These are phyloP conservation scores for Cutaneotrichosporon daszewskae DNA, from an alignment of 1,284 basidiomycete genomes.

Conservation along the genomic window DNA sequence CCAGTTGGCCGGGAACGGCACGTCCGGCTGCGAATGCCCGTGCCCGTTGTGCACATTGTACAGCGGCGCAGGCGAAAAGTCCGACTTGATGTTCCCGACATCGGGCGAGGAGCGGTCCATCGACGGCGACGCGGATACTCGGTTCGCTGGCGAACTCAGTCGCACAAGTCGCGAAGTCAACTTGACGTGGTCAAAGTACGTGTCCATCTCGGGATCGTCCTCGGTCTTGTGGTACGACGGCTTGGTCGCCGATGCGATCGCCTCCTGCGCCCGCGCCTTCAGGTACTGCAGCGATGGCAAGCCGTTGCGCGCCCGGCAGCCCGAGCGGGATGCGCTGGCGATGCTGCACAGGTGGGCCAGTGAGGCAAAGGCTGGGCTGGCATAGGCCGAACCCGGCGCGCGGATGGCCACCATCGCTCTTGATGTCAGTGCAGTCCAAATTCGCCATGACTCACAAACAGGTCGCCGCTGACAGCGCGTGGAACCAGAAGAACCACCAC, in stretches of 20 bases:
- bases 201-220: conserved; percentile 1
- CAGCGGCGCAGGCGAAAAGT: neutral
- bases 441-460: conserved; percentile 32
- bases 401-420: conserved; percentile 39
- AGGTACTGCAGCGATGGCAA: conserved; percentile 38
- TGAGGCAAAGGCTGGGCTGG: conserved; percentile 37
- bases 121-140: neutral
- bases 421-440: neutral
- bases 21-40: too few species aligned
- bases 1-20: too few species aligned
- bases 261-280: conserved; percentile 33
- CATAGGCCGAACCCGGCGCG: conserved; percentile 42
- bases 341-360: conserved; percentile 44
- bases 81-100: neutral
- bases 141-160: conserved; percentile 1
- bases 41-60: too few species aligned
- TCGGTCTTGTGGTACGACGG: neutral
- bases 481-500: conserved; percentile 48
- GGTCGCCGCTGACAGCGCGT: conserved; percentile 42
- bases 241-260: conserved; percentile 13
- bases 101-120: neutral
- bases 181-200: conserved; percentile 4
- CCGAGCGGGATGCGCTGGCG: conserved; percentile 34
- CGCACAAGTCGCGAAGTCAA: conserved; percentile 1
- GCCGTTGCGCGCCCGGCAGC: conserved; percentile 43